Conservation (phyloP, 2,329 filamentous ascomycete genomes). For the Colletotrichum sp. region DNA sequence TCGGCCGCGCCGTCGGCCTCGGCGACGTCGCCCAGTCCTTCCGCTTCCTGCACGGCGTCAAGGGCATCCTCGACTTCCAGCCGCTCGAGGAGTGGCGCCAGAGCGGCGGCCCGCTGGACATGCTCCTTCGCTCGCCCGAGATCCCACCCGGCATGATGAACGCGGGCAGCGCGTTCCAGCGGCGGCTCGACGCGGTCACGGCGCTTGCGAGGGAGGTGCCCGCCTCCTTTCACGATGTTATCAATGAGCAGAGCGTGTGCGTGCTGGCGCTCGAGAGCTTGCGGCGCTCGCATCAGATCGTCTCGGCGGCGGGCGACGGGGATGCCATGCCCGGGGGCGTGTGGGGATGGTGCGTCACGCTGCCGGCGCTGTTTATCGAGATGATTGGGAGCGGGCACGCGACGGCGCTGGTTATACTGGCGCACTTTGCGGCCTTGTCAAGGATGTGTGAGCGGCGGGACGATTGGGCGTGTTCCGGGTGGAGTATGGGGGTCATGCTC, state of each 20-base stretch:
- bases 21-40: conserved; percentile 36
- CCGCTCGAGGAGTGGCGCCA: conserved; percentile 26
- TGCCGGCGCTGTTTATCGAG: conserved; percentile 22
- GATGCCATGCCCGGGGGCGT: not conserved
- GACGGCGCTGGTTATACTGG: conserved; percentile 23
- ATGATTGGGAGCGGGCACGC: conserved; percentile 16
- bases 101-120: conserved; percentile 23
- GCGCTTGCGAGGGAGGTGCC: conserved; percentile 13
- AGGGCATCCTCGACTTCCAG: conserved; percentile 29
- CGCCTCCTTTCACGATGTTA: not conserved
- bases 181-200: conserved; percentile 16
- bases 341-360: conserved; percentile 20
- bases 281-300: conserved; percentile 1
- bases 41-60: conserved; percentile 33
- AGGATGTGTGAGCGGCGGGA: not conserved
- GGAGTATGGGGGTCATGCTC: conserved; percentile 17
- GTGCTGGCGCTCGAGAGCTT: conserved; percentile 22
- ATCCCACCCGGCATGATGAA: not conserved
- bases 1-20: conserved; percentile 23
- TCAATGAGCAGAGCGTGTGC: conserved; percentile 10
- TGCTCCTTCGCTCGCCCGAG: not conserved
- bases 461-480: conserved; percentile 19
- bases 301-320: not conserved
- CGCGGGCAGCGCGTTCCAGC: not conserved
- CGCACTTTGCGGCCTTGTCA: conserved; percentile 21